These are phyloP conservation scores for Ogataea pilisensis DNA, from an alignment of 805 yeast species.

Conservation along the genomic window DNA sequence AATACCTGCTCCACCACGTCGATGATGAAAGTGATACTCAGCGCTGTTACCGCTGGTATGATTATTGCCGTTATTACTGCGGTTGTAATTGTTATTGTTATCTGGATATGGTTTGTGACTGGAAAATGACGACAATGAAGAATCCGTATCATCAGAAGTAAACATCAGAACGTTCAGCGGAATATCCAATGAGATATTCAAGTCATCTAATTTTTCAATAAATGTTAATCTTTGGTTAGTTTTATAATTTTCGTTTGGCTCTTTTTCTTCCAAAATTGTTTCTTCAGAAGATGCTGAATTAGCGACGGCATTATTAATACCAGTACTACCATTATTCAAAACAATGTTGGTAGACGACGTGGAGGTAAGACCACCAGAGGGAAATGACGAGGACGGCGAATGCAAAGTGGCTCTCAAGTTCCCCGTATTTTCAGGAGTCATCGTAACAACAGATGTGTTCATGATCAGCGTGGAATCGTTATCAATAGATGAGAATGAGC, in stretches of 20 bases:
- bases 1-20: not conserved
- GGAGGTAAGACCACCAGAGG: too few relatives aligned
- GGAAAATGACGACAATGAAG: not conserved
- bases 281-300: conserved; percentile 2
- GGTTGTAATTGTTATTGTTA: too few relatives aligned
- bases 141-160: too few relatives aligned
- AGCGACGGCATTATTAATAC: too few relatives aligned
- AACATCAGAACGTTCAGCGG: not conserved
- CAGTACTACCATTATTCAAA: too few relatives aligned
- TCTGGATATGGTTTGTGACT: too few relatives aligned
- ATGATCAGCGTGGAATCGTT: conserved; percentile 2
- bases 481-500: not conserved
- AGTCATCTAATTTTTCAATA: not conserved
- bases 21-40: not conserved
- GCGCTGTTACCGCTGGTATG: not conserved
- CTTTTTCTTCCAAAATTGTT: conserved; percentile 2
- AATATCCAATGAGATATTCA: not conserved
- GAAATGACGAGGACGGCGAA: not conserved
- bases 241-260: not conserved
- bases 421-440: not conserved
- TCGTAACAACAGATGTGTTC: not conserved
- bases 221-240: too few relatives aligned
- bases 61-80: too few relatives aligned
- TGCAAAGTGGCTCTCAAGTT: not conserved
- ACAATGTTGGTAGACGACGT: too few relatives aligned